Percentiles rank a stretch among this genome's conserved stretches.
Evolutionary conservation across 2,329 filamentous ascomycete genomes (phyloP).

Genomic region (Colletotrichum sansevieriae): DNA sequence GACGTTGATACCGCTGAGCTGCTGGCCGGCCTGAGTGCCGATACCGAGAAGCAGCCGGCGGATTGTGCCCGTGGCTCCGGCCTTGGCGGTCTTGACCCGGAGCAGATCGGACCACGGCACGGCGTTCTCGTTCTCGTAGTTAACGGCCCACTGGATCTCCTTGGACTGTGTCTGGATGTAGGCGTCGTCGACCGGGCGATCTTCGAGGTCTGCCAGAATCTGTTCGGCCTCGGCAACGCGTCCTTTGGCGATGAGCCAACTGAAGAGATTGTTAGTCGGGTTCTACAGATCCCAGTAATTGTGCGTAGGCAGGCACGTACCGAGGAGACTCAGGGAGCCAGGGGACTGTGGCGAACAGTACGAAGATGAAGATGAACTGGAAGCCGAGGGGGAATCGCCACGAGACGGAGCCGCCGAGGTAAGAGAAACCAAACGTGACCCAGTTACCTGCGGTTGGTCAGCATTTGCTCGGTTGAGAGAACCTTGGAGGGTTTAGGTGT

Average conservation of each 20-base stretch:
- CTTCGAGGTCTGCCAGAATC: slow-evolving; percentile 48
- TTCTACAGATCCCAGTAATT: fast-evolving
- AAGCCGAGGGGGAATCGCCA: slow-evolving; percentile 60
- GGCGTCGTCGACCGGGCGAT: slow-evolving; percentile 44
- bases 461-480: not conserved
- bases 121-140: slow-evolving; percentile 56
- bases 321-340: slow-evolving; percentile 51
- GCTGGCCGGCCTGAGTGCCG: slow-evolving; percentile 52
- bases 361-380: slow-evolving; percentile 56
- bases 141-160: slow-evolving; percentile 50
- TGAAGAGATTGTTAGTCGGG: not conserved
- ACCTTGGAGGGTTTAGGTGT: too few species aligned
- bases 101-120: slow-evolving; percentile 64
- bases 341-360: slow-evolving; percentile 48
- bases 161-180: slow-evolving; percentile 45
- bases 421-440: slow-evolving; percentile 54
- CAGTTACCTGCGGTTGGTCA: slow-evolving; percentile 49
- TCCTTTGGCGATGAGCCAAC: slow-evolving; percentile 47
- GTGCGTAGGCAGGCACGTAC: slow-evolving; percentile 33
- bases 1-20: slow-evolving; percentile 49
- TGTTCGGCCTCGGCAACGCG: slow-evolving; percentile 47
- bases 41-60: slow-evolving; percentile 64
- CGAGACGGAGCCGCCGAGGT: slow-evolving; percentile 48
- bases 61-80: slow-evolving; percentile 62
- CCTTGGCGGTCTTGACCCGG: slow-evolving; percentile 57